A percentile compares a stretch with the other conserved stretches of the same genome.
These are phyloP conservation scores for Geranium brycei DNA, from an alignment of 345 rosid genomes.

Conservation along the genomic window DNA sequence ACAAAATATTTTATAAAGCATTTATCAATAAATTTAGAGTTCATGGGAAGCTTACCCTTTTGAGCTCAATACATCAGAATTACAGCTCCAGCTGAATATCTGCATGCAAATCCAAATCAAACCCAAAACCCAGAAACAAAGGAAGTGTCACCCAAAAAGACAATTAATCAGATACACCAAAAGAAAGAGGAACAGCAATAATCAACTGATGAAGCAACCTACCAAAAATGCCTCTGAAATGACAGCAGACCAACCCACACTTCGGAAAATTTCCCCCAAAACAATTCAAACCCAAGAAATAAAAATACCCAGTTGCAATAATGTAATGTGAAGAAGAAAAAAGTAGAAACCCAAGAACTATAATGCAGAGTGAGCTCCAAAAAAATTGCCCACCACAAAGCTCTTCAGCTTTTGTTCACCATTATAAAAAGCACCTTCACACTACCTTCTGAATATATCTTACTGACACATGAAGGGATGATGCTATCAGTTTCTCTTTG, in stretches of 20 bases:
- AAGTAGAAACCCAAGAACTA: background rate
- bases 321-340: background rate
- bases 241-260: background rate
- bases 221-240: background rate
- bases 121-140: background rate
- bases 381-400: background rate
- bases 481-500: slow-evolving; percentile 1
- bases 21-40: background rate
- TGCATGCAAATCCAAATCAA: background rate
- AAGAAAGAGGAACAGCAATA: background rate
- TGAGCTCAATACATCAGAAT: background rate
- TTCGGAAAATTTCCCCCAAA: too few relatives aligned
- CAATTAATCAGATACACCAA: background rate
- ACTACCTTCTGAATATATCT: slow-evolving; percentile 6
- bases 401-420: too few relatives aligned
- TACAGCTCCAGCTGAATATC: background rate
- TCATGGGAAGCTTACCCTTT: background rate
- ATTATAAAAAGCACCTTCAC: background rate
- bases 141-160: background rate
- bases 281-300: background rate
- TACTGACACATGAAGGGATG: slow-evolving; percentile 7
- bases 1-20: background rate
- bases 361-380: background rate
- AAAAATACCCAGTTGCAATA: too few relatives aligned
- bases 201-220: background rate